Conservation (phyloP, 257 asterid genomes). For the Apocynum venetum region DNA sequence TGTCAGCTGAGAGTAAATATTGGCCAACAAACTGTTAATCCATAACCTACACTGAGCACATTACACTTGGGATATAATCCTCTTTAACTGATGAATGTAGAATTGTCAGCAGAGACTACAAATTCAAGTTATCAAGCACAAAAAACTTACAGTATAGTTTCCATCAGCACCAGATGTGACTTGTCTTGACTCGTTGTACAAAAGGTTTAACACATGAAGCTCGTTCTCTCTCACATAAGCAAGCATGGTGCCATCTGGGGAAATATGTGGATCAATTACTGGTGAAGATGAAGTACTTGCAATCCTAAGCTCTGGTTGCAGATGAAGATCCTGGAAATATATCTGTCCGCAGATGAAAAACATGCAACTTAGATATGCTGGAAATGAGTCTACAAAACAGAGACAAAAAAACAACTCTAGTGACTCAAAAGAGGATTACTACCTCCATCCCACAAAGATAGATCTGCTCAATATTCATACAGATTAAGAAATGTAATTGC, state of each 20-base stretch:
- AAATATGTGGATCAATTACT: slow-evolving; percentile 78
- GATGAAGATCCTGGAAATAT: slow-evolving; percentile 56
- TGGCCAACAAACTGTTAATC: background rate
- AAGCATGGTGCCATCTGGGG: slow-evolving; percentile 89
- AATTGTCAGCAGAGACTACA: slow-evolving; percentile 10
- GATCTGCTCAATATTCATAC: background rate
- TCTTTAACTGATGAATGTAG: slow-evolving; percentile 1
- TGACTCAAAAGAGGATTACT: background rate
- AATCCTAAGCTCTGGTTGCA: slow-evolving; percentile 59
- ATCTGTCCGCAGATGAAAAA: slow-evolving; percentile 46
- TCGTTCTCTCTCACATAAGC: slow-evolving; percentile 73
- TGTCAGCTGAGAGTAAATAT: background rate
- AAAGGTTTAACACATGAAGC: slow-evolving; percentile 61
- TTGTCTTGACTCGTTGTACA: slow-evolving; percentile 50
- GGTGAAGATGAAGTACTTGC: slow-evolving; percentile 61
- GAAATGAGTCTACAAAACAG: background rate
- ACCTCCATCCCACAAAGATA: background rate
- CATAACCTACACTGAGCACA: background rate
- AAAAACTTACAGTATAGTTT: slow-evolving; percentile 51
- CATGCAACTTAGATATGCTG: background rate
- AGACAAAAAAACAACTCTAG: background rate
- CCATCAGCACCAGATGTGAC: slow-evolving; percentile 68
- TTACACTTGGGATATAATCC: background rate
- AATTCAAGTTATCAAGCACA: slow-evolving; percentile 17
- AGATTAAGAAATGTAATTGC: background rate